phyloP scores from a whole-genome alignment of 2,329 filamentous ascomycete species.

The Neofusicoccum kwambonambiense region DNA sequence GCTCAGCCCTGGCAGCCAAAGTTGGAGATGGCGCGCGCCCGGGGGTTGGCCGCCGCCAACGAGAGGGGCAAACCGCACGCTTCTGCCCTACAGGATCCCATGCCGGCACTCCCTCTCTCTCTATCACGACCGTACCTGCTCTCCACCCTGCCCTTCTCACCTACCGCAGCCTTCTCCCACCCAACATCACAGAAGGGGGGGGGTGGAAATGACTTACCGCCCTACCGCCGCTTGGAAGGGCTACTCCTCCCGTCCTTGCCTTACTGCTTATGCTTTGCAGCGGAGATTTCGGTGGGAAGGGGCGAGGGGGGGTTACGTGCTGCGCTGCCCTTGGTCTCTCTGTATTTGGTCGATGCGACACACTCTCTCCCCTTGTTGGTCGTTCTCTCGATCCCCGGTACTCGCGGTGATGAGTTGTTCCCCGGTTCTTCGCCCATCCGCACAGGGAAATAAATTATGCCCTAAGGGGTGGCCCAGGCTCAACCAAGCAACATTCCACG shows the following conservation, averaged over 20 bases:
- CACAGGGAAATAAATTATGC: not conserved
- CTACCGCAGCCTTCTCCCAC: not conserved
- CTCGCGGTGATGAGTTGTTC: no score
- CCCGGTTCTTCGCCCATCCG: not conserved
- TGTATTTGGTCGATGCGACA: not conserved
- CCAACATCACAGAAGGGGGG: not conserved
- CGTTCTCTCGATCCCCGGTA: no score
- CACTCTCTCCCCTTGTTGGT: not conserved
- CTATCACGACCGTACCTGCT: no score
- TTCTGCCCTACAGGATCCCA: conserved; percentile 4
- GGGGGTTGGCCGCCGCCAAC: not conserved
- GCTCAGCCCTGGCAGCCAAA: not conserved
- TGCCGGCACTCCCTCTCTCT: not conserved
- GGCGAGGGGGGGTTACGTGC: no score
- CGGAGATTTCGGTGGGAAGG: conserved; percentile 5
- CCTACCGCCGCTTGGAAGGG: not conserved
- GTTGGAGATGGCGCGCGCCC: not conserved
- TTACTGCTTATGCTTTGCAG: conserved; percentile 10
- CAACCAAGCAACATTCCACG: no score
- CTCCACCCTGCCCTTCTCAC: not conserved
- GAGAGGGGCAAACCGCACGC: not conserved
- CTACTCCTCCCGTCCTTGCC: not conserved
- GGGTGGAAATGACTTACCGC: not conserved
- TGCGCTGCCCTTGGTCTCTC: not conserved
- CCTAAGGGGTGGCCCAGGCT: no score